Conservation (phyloP, 805 yeast genomes). For the Candida golubevii region DNA sequence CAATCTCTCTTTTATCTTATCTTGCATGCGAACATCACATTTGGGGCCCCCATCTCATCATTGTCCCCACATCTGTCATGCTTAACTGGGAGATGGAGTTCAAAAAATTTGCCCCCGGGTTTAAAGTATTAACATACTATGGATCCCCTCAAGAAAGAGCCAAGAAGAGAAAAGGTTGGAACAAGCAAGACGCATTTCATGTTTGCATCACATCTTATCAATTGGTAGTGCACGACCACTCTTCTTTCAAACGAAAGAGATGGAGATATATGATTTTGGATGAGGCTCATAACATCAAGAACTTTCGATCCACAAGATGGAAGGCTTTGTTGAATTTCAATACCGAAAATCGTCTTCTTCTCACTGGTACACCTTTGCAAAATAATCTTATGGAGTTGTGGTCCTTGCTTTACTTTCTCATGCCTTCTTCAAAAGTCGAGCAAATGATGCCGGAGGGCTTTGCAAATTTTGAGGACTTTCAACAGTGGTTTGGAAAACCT, state of each 20-base stretch:
- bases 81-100: constrained; percentile 99
- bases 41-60: constrained; percentile 98
- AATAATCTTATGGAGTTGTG: constrained; percentile 92
- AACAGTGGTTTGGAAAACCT: constrained; percentile 98
- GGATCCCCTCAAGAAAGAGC: constrained; percentile 97
- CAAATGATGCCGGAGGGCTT: constrained; percentile 90
- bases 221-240: constrained; percentile 95
- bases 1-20: constrained; percentile 80
- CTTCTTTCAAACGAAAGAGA: constrained; percentile 81
- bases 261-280: constrained; percentile 98
- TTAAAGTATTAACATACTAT: constrained; percentile 90
- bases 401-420: constrained; percentile 89
- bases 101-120: constrained; percentile 96
- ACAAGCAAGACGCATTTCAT: constrained; percentile 91
- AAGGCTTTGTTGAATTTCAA: constrained; percentile 91
- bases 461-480: constrained; percentile 93
- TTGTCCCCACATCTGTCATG: constrained; percentile 97
- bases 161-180: constrained; percentile 96
- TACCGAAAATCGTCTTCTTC: constrained; percentile 76
- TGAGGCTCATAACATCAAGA: constrained; percentile 97
- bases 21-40: constrained; percentile 88
- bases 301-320: constrained; percentile 96
- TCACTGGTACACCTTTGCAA: constrained; percentile 97
- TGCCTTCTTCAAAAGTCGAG: constrained; percentile 79
- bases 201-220: constrained; percentile 97